Percentiles rank a stretch among this genome's conserved stretches.
Evolutionary conservation across 345 rosid genomes (phyloP).

Genomic region (Toxicodendron radicans): DNA sequence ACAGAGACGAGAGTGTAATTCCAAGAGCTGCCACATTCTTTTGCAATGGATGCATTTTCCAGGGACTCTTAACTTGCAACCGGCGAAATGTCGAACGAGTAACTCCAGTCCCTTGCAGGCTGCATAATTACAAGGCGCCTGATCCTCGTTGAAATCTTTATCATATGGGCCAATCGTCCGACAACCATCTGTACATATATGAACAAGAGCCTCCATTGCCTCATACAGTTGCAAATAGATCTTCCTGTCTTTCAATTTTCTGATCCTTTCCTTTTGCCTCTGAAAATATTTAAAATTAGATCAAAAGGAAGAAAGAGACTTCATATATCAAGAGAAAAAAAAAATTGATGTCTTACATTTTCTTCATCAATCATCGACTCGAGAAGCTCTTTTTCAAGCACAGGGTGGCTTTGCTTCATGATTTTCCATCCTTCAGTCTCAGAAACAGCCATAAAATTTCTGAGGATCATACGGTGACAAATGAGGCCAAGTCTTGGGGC

Average conservation of each 20-base stretch:
- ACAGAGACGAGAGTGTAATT: constrained; percentile 82
- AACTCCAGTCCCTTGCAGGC: constrained; percentile 84
- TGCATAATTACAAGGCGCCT: constrained; percentile 55
- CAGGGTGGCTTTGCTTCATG: constrained; percentile 81
- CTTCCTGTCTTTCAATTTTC: constrained; percentile 51
- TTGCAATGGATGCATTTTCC: constrained; percentile 88
- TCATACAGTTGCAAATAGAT: constrained; percentile 72
- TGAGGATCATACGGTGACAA: constrained; percentile 67
- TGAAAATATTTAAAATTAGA: constrained; percentile 23
- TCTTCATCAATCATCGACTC: constrained; percentile 52
- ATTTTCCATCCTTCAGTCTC: constrained; percentile 73
- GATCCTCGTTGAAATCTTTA: constrained; percentile 53
- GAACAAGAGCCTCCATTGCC: constrained; percentile 96
- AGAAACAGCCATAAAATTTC: constrained; percentile 48
- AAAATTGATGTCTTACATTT: constrained; percentile 39
- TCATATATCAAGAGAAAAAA: not conserved
- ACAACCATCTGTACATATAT: constrained; percentile 90
- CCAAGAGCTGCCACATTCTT: constrained; percentile 94
- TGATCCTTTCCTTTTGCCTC: constrained; percentile 52
- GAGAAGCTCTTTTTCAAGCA: constrained; percentile 68
- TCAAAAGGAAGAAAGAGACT: not conserved
- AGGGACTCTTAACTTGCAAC: constrained; percentile 71
- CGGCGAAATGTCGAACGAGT: constrained; percentile 75
- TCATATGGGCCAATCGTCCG: constrained; percentile 87
- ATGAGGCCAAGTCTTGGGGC: constrained; percentile 69